Evolutionary conservation across 768 basidiomycete genomes (phyloP).

Genomic region (Auricularia heimuer): DNA sequence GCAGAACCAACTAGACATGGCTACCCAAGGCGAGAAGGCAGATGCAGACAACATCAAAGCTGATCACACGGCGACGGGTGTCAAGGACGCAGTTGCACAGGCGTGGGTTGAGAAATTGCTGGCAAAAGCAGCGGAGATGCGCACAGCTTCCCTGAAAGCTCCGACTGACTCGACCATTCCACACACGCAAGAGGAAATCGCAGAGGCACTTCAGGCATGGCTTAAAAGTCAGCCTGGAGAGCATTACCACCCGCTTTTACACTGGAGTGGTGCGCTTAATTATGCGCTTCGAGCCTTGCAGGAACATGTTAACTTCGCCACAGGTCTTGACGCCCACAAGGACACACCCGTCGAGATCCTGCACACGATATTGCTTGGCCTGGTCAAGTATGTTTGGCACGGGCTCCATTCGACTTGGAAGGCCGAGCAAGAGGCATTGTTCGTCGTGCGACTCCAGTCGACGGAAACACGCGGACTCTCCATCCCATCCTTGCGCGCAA

Average conservation of each 20-base stretch:
- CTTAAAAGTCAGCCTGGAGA: not conserved
- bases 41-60: slow-evolving; percentile 2
- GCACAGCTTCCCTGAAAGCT: not conserved
- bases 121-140: not conserved
- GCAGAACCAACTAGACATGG: not conserved
- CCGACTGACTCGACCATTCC: not conserved
- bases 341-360: slow-evolving; percentile 26
- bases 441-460: not conserved
- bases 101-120: slow-evolving; percentile 26
- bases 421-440: not conserved
- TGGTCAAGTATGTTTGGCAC: slow-evolving; percentile 27
- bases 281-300: not conserved
- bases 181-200: not conserved
- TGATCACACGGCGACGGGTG: slow-evolving; percentile 17
- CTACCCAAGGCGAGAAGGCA: not conserved
- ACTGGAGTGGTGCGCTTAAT: not conserved
- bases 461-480: slow-evolving; percentile 15
- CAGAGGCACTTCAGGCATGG: not conserved
- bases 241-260: not conserved
- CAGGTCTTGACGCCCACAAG: slow-evolving; percentile 20
- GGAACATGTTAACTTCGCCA: not conserved
- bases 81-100: slow-evolving; percentile 27
- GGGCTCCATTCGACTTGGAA: not conserved
- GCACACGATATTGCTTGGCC: slow-evolving; percentile 25
- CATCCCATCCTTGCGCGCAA: slow-evolving; percentile 15